Evolutionary conservation across 2,329 filamentous ascomycete species (phyloP).

Genomic region (Beauveria asiatica): DNA sequence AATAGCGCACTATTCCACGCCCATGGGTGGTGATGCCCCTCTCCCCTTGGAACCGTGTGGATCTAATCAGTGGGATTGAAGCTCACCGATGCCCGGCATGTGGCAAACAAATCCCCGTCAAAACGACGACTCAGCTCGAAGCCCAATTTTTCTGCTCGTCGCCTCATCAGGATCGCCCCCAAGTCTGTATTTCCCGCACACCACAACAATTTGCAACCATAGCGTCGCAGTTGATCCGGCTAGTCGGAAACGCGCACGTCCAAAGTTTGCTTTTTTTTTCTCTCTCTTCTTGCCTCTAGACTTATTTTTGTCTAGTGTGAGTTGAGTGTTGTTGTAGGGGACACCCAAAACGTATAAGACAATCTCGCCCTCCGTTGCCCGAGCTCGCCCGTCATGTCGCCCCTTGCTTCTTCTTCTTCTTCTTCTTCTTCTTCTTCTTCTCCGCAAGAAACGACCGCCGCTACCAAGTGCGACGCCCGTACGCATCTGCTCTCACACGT

Average conservation of each 20-base stretch:
- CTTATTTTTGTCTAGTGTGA: not conserved
- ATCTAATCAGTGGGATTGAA: not conserved
- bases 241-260: not conserved
- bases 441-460: not conserved
- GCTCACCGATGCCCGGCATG: not conserved
- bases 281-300: not conserved
- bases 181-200: conserved; percentile 3
- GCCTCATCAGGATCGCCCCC: not conserved
- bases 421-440: not conserved
- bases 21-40: not conserved
- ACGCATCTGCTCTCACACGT: not conserved
- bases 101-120: not conserved
- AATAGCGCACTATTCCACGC: not conserved
- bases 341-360: not conserved
- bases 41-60: not conserved
- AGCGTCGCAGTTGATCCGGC: not conserved
- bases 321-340: too few relatives aligned
- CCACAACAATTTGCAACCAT: not conserved
- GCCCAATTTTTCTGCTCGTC: not conserved
- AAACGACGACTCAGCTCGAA: conserved; percentile 1
- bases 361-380: not conserved
- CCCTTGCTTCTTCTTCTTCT: not conserved
- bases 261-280: not conserved
- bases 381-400: not conserved
- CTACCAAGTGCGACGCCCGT: not conserved